Evolutionary conservation across 139 green algal genomes (phyloP).

Genomic region (Protoeuglena noctilucae): DNA sequence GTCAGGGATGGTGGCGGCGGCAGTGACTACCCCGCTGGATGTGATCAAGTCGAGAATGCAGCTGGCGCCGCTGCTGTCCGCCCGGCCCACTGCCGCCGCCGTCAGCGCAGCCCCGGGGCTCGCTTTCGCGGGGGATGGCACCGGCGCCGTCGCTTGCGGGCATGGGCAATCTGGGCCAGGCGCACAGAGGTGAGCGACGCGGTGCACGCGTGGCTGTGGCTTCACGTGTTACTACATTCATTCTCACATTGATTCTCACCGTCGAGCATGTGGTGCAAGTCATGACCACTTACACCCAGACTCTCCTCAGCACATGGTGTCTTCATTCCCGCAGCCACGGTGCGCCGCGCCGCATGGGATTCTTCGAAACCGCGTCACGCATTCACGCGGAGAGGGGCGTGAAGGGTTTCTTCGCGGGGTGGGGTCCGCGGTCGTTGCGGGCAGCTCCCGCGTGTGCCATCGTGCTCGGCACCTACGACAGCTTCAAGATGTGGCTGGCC

Average conservation of each 20-base stretch:
- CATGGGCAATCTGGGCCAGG: neutral
- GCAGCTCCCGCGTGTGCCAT: slow-evolving; percentile 75
- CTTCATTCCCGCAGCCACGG: too few relatives aligned
- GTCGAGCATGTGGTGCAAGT: too few relatives aligned
- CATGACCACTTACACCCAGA: too few relatives aligned
- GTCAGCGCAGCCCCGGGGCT: neutral
- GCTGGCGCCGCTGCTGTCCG: slow-evolving; percentile 2
- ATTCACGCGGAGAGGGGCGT: slow-evolving; percentile 36
- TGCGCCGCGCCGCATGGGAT: too few relatives aligned
- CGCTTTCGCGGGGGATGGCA: neutral
- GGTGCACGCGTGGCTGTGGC: neutral
- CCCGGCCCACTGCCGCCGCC: neutral
- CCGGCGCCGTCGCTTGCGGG: slow-evolving; percentile 1
- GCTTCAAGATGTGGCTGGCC: slow-evolving; percentile 44
- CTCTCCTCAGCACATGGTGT: too few relatives aligned
- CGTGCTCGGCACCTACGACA: slow-evolving; percentile 71
- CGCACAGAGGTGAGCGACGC: neutral
- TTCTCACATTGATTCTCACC: too few relatives aligned
- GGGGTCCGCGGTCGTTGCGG: slow-evolving; percentile 41
- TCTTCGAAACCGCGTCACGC: slow-evolving; percentile 18
- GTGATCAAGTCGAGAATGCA: slow-evolving; percentile 87
- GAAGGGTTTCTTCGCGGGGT: slow-evolving; percentile 53
- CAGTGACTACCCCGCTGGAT: slow-evolving; percentile 83
- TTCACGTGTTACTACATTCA: neutral
- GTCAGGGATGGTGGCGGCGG: slow-evolving; percentile 54